Conservation (phyloP, 2,329 filamentous ascomycete genomes). For the Penicillium aurantiogriseum region DNA sequence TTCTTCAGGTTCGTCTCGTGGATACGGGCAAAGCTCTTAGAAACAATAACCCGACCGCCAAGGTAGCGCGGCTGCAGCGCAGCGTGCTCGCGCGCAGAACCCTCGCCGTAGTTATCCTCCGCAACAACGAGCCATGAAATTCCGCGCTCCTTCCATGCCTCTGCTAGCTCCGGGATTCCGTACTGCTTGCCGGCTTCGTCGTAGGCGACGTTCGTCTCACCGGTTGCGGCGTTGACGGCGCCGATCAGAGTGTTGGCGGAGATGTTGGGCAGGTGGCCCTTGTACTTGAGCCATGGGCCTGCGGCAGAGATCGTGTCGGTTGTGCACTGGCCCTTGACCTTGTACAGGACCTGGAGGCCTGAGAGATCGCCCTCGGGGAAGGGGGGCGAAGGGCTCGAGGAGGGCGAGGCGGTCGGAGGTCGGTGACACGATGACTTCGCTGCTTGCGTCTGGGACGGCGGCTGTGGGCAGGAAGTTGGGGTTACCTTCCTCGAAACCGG, state of each 20-base stretch:
- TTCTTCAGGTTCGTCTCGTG: conserved; percentile 97
- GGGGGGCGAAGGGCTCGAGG: conserved; percentile 82
- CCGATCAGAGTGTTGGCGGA: conserved; percentile 96
- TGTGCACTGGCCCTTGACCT: conserved; percentile 96
- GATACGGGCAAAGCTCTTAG: conserved; percentile 86
- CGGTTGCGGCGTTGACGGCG: conserved; percentile 86
- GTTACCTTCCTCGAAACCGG: conserved; percentile 80
- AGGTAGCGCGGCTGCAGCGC: conserved; percentile 89
- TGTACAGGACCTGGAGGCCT: conserved; percentile 83
- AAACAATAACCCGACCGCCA: conserved; percentile 71
- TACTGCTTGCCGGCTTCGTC: conserved; percentile 72
- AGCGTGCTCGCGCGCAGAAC: conserved; percentile 83
- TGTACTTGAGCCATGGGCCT: conserved; percentile 98
- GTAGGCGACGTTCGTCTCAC: conserved; percentile 88
- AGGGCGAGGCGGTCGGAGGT: conserved; percentile 87
- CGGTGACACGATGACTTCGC: conserved; percentile 75
- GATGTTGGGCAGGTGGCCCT: conserved; percentile 97
- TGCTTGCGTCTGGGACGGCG: conserved; percentile 67
- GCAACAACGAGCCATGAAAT: conserved; percentile 90
- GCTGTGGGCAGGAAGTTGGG: conserved; percentile 70
- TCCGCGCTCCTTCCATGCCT: conserved; percentile 73
- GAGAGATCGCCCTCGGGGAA: conserved; percentile 76
- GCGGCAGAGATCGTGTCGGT: conserved; percentile 98
- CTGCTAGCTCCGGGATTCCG: conserved; percentile 61
- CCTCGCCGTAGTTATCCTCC: conserved; percentile 96